A percentile compares a stretch with the other conserved stretches of the same genome.
Conservation (phyloP, 345 rosid species). For the Corymbia maculata region DNA sequence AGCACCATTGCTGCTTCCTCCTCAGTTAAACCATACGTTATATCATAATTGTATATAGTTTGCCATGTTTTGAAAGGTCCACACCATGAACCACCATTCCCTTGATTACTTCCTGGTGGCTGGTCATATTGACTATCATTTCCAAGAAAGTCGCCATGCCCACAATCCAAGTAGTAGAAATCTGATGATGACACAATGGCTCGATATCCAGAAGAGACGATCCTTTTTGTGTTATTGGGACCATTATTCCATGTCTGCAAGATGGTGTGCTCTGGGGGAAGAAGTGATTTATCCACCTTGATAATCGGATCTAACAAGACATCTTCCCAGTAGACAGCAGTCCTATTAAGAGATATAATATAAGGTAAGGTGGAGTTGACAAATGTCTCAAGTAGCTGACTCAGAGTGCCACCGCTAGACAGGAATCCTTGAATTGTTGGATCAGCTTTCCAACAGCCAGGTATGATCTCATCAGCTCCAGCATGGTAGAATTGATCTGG, state of each 20-base stretch:
- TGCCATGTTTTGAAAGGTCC: slow-evolving; percentile 94
- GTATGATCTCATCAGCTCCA: slow-evolving; percentile 69
- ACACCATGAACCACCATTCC: slow-evolving; percentile 67
- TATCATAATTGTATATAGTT: slow-evolving; percentile 70
- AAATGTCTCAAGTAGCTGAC: slow-evolving; percentile 59
- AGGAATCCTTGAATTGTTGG: slow-evolving; percentile 46
- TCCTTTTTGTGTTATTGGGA: slow-evolving; percentile 48
- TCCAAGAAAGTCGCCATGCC: slow-evolving; percentile 65
- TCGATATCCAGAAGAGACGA: slow-evolving; percentile 65
- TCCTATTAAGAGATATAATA: slow-evolving; percentile 57
- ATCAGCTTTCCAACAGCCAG: slow-evolving; percentile 80
- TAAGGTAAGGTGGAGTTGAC: slow-evolving; percentile 49
- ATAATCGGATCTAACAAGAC: slow-evolving; percentile 40
- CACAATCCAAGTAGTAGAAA: slow-evolving; percentile 81
- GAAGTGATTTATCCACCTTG: slow-evolving; percentile 36
- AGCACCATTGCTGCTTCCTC: slow-evolving; percentile 67
- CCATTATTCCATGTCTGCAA: slow-evolving; percentile 89
- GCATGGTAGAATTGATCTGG: slow-evolving; percentile 73
- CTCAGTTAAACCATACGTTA: slow-evolving; percentile 47
- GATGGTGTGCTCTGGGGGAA: slow-evolving; percentile 51
- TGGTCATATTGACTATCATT: slow-evolving; percentile 62
- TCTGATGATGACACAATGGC: slow-evolving; percentile 77
- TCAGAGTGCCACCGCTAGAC: slow-evolving; percentile 51
- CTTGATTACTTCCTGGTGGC: background rate
- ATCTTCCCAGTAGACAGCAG: slow-evolving; percentile 86